Evolutionary conservation across 2,329 filamentous ascomycete species (phyloP).

Genomic region (Aureobasidium sp.): DNA sequence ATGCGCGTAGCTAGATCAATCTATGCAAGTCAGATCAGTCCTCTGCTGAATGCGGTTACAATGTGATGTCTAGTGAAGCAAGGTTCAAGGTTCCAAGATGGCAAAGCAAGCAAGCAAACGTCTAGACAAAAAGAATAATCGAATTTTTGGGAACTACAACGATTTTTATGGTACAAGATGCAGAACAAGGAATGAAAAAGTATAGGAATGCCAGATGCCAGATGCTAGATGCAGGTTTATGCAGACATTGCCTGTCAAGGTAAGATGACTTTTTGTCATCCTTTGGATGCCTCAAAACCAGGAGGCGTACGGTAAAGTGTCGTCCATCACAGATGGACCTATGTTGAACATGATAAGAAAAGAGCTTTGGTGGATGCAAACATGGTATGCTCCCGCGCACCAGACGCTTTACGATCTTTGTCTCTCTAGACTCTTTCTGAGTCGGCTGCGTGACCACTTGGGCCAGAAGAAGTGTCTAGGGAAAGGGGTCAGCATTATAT

Average conservation of each 20-base stretch:
- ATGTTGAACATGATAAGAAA: background rate
- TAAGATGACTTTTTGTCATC: background rate
- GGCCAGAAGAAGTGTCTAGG: slow-evolving; percentile 29
- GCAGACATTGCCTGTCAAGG: background rate
- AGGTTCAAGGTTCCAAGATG: background rate
- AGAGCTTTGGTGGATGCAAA: background rate
- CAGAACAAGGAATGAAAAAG: background rate
- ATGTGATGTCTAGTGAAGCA: background rate
- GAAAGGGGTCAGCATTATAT: slow-evolving; percentile 1
- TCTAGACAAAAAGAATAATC: background rate
- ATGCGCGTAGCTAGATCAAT: background rate
- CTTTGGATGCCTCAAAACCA: background rate
- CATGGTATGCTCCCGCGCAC: background rate
- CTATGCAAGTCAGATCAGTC: background rate
- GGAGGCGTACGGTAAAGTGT: background rate
- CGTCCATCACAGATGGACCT: background rate
- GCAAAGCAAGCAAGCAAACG: background rate
- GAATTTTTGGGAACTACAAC: background rate
- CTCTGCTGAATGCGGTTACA: background rate
- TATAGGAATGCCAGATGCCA: background rate
- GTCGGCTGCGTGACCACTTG: slow-evolving; percentile 32
- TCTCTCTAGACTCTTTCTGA: slow-evolving; percentile 15
- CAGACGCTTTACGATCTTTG: too few species aligned
- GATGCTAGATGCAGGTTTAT: background rate
- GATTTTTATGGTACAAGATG: background rate